Evolutionary conservation across 768 basidiomycete genomes (phyloP).

Genomic region (Chalciporus piperatus): DNA sequence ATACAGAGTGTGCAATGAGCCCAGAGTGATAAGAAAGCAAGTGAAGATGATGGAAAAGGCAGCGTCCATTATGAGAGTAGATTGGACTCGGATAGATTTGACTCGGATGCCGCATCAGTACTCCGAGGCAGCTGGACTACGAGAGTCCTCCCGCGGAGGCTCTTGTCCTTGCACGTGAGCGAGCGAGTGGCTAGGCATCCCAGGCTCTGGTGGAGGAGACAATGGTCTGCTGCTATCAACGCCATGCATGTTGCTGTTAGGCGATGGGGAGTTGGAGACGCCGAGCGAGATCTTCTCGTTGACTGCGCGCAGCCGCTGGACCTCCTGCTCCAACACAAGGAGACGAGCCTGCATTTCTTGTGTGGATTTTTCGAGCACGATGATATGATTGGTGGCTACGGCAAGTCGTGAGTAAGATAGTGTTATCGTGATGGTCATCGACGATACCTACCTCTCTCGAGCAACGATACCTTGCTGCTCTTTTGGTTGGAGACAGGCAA

Average conservation of each 20-base stretch:
- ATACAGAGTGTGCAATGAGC: slow-evolving; percentile 32
- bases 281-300: slow-evolving; percentile 84
- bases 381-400: slow-evolving; percentile 77
- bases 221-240: slow-evolving; percentile 49
- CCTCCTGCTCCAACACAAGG: slow-evolving; percentile 62
- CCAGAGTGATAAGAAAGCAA: slow-evolving; percentile 31
- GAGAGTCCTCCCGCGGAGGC: slow-evolving; percentile 63
- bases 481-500: slow-evolving; percentile 87
- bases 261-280: slow-evolving; percentile 53
- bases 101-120: slow-evolving; percentile 23
- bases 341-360: slow-evolving; percentile 70
- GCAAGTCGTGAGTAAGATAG: slow-evolving; percentile 11
- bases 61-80: slow-evolving; percentile 25
- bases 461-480: slow-evolving; percentile 83
- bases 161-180: slow-evolving; percentile 58
- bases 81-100: slow-evolving; percentile 17
- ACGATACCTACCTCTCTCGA: slow-evolving; percentile 72
- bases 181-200: slow-evolving; percentile 45
- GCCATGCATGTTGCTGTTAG: slow-evolving; percentile 41
- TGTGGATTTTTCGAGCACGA: slow-evolving; percentile 67
- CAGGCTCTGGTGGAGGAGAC: slow-evolving; percentile 63
- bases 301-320: slow-evolving; percentile 64
- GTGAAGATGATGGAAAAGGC: slow-evolving; percentile 35
- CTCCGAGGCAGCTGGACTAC: slow-evolving; percentile 32
- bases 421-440: slow-evolving; percentile 1